Evolutionary conservation across 768 basidiomycete species (phyloP), one percentile per base, ranked within the genome.

Genomic region (Xerocomellus amylosporus): DNA sequence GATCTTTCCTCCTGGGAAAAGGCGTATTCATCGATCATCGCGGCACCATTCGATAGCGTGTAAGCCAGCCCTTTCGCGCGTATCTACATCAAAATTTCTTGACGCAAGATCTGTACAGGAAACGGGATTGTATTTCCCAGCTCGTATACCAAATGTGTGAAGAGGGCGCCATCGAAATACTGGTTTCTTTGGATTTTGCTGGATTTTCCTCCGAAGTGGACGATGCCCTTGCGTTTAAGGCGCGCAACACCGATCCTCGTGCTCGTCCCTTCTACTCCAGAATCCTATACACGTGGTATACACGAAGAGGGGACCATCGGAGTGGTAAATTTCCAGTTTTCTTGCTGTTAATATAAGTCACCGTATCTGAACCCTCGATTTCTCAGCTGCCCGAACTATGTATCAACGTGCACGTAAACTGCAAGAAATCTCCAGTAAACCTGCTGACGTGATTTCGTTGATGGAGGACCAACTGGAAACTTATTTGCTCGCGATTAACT

Each of bases 251-350:
- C 17, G 92, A 99, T 73, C 93, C 96, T 46, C 83, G 90, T 41
- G 74, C 86, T 37, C 82, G 79, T 36, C 95, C 95, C 0, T 86
- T 84, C 65, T 98, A 96, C 75, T 86, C 93, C 34, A 83, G 85
- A 63, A 91, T 98, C 50, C 73, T 98, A n/a, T 96, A 97, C 72
- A 87, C 92, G 44, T 98, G 93, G 93, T 88, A 93, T 69, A 82
- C 88, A 61, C 79, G 81, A 52, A 79, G 90, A 68, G 90, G 90
- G 26, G 93, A 98, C 69, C 93, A 94, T 73, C 84, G 93, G 48
- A 93, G 83, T 68, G 97, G 96, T 95, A 69, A 71, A 84, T 77
- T 58, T 55, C 41, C 30, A 38, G 33, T 39, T 65, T 49, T 49
- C 24, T 55, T 52, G 36, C 52, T 47, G 50, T 53, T 56, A 33